These are phyloP conservation scores for Aureobasidium sp. DNA, from an alignment of 2,329 filamentous ascomycete genomes.

Conservation along the genomic window DNA sequence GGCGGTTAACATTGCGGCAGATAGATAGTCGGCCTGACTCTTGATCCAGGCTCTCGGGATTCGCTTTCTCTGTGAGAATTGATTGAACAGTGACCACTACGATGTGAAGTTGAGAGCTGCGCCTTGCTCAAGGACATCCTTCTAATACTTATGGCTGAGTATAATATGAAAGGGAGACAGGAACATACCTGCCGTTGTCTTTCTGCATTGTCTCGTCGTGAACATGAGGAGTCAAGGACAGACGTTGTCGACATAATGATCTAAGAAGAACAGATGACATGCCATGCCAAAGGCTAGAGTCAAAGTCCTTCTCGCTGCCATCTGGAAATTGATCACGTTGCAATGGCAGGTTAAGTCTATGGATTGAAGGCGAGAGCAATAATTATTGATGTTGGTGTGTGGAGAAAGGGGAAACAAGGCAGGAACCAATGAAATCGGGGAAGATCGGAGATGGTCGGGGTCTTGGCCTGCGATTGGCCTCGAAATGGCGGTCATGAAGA, in stretches of 20 bases:
- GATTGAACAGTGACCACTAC: too few species aligned
- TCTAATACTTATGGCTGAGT: too few species aligned
- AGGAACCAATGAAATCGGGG: not conserved
- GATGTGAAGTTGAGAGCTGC: too few species aligned
- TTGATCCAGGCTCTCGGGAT: not conserved
- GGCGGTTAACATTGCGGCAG: not conserved
- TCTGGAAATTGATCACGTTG: not conserved
- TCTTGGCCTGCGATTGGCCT: conserved; percentile 9
- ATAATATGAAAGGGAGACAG: too few species aligned
- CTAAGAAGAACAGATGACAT: not conserved
- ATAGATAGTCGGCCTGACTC: not conserved
- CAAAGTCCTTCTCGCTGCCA: not conserved
- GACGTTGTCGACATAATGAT: too few species aligned
- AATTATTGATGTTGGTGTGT: not conserved
- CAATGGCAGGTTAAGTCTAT: not conserved
- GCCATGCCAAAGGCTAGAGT: not conserved
- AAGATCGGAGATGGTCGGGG: not conserved
- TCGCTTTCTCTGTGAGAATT: too few species aligned
- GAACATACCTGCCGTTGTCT: too few species aligned
- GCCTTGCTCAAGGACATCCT: too few species aligned
- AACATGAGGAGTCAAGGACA: too few species aligned
- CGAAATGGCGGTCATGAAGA: conserved; percentile 3
- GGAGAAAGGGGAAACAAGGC: not conserved
- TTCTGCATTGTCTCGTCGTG: too few species aligned
- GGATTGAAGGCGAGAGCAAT: not conserved